Percentiles rank a stretch among this genome's conserved stretches.
Conservation (phyloP, 495 filamentous ascomycete genomes). For the Usnea hakonensis region DNA sequence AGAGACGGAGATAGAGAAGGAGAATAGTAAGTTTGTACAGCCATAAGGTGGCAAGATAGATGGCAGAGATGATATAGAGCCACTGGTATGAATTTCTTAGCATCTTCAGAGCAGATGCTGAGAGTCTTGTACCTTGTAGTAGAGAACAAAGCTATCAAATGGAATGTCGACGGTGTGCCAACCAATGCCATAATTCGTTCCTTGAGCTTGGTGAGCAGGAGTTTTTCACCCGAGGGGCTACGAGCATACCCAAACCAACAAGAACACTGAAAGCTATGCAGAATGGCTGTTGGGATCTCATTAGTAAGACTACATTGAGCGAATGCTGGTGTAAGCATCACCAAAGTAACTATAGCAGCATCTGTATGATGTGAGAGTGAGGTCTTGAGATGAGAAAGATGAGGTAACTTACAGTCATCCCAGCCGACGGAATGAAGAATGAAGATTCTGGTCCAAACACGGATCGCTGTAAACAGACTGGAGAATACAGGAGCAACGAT, state of each 20-base stretch:
- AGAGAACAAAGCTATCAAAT: background rate
- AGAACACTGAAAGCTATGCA: conserved; percentile 24
- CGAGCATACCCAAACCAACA: conserved; percentile 17
- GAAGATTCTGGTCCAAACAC: conserved; percentile 19
- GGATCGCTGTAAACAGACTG: conserved; percentile 20
- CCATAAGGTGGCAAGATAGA: conserved; percentile 32
- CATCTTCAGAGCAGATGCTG: background rate
- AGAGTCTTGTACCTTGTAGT: background rate
- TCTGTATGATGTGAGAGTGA: conserved; percentile 14
- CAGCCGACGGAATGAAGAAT: conserved; percentile 18
- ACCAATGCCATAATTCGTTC: background rate
- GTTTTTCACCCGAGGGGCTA: background rate
- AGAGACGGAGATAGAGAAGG: conserved; percentile 35
- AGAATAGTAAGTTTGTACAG: conserved; percentile 37
- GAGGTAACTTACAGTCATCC: conserved; percentile 23
- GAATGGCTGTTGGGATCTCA: conserved; percentile 10
- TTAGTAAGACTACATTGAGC: background rate
- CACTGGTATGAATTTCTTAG: conserved; percentile 18
- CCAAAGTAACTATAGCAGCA: conserved; percentile 16
- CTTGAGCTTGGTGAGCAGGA: background rate
- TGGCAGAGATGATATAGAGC: conserved; percentile 32
- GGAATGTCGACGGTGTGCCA: background rate
- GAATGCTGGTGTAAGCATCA: background rate
- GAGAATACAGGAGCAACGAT: conserved; percentile 17
- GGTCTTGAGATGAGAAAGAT: background rate